These are phyloP conservation scores for Hondaea fermentalgiana DNA, from an alignment of 108 stramenopile genomes.

Conservation along the genomic window DNA sequence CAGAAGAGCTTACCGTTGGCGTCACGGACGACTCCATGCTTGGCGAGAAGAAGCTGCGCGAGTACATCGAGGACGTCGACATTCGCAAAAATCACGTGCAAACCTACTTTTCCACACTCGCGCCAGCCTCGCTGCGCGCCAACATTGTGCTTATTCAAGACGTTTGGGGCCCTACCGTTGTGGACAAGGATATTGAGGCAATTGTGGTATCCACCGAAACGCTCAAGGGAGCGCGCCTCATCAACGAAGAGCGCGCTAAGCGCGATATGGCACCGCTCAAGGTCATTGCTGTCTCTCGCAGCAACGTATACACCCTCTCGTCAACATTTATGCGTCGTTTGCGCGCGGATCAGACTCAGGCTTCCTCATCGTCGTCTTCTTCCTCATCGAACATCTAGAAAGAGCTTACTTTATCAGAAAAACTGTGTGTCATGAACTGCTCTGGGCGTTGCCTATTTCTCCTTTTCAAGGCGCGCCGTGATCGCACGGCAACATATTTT, in stretches of 20 bases:
- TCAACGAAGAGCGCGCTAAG: slow-evolving; percentile 5
- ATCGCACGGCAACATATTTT: no score
- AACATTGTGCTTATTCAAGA: neutral
- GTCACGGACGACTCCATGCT: slow-evolving; percentile 21
- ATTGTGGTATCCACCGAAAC: slow-evolving; percentile 21
- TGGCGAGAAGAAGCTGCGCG: neutral
- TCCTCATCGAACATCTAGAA: neutral
- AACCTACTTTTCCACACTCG: neutral
- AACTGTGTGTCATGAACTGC: no score
- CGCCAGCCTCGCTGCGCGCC: neutral
- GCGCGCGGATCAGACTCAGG: neutral
- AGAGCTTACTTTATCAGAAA: no score
- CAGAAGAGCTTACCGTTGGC: neutral
- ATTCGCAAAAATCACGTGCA: neutral
- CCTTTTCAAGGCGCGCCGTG: no score
- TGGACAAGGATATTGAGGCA: neutral
- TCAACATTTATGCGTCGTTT: neutral
- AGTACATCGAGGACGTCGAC: neutral
- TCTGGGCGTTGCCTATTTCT: no score
- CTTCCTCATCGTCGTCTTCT: neutral
- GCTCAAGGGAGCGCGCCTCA: neutral
- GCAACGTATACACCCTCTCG: neutral
- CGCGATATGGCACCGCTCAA: neutral
- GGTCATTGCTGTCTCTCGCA: slow-evolving; percentile 7
- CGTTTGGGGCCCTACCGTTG: neutral